Evolutionary conservation across 495 filamentous ascomycete genomes (phyloP).

Genomic region (Penicillium cinerascens): DNA sequence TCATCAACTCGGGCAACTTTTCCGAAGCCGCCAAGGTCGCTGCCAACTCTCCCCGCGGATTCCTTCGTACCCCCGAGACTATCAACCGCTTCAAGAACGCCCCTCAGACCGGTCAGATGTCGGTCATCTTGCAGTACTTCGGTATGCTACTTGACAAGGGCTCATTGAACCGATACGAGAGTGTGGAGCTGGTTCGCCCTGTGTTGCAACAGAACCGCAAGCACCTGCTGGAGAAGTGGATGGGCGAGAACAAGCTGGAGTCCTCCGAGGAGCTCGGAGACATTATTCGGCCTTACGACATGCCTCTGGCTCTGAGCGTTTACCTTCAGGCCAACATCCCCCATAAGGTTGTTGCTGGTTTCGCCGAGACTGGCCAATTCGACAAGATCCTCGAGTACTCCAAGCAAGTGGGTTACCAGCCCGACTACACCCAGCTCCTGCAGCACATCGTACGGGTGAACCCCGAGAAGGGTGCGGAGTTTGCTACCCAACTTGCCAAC

Average conservation of each 20-base stretch:
- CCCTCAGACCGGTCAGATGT: slow-evolving; percentile 70
- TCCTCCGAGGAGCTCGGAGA: slow-evolving; percentile 95
- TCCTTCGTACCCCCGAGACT: slow-evolving; percentile 87
- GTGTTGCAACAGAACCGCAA: slow-evolving; percentile 92
- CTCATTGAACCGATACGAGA: slow-evolving; percentile 85
- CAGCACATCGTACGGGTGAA: slow-evolving; percentile 90
- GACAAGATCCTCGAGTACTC: slow-evolving; percentile 93
- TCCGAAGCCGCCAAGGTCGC: slow-evolving; percentile 89
- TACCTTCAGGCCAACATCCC: slow-evolving; percentile 85
- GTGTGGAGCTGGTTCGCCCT: slow-evolving; percentile 86
- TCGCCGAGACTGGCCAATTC: slow-evolving; percentile 93
- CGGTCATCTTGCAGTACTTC: slow-evolving; percentile 95
- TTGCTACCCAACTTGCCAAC: slow-evolving; percentile 83
- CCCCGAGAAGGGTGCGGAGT: slow-evolving; percentile 92
- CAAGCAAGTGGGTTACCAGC: slow-evolving; percentile 75
- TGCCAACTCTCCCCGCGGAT: slow-evolving; percentile 93
- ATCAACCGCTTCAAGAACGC: slow-evolving; percentile 92
- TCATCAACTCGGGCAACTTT: slow-evolving; percentile 72
- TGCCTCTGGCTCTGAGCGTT: slow-evolving; percentile 76
- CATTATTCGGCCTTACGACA: slow-evolving; percentile 83
- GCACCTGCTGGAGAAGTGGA: slow-evolving; percentile 96
- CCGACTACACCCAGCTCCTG: slow-evolving; percentile 86
- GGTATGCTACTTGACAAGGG: slow-evolving; percentile 96
- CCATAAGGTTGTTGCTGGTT: slow-evolving; percentile 88
- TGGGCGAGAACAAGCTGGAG: slow-evolving; percentile 90